A percentile compares a stretch with the other conserved stretches of the same genome.
These are phyloP conservation scores for Paramecium sexaurelia DNA, from an alignment of 73 alveolate genomes.

Conservation along the genomic window DNA sequence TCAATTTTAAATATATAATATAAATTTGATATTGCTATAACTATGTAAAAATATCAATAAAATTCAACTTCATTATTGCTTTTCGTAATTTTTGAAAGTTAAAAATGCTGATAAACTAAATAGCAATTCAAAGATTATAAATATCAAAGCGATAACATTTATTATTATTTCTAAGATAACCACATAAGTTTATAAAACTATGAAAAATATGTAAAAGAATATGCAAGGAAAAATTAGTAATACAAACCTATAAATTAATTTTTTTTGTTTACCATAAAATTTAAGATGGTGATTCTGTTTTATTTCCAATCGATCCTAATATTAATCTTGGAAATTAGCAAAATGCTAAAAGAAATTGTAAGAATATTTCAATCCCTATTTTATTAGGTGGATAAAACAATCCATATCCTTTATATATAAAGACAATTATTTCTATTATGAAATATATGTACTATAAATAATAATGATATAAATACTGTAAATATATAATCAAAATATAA, in stretches of 20 bases:
- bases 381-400: constrained; percentile 50
- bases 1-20: neutral
- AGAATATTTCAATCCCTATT: constrained; percentile 39
- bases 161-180: neutral
- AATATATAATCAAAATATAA: constrained; percentile 54
- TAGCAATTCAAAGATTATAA: neutral
- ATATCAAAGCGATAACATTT: neutral
- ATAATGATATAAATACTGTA: neutral
- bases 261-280: neutral
- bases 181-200: neutral
- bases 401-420: constrained; percentile 64
- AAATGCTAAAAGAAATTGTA: constrained; percentile 46
- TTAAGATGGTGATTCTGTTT: constrained; percentile 59
- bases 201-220: neutral
- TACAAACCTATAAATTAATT: neutral
- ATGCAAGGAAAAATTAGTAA: constrained; percentile 7
- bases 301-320: constrained; percentile 66
- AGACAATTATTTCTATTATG: constrained; percentile 44
- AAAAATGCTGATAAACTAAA: constrained; percentile 8
- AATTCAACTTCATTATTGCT: neutral
- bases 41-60: neutral
- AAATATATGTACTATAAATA: constrained; percentile 3
- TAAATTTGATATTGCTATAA: neutral
- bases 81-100: constrained; percentile 12
- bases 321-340: constrained; percentile 51